Evolutionary conservation across 495 filamentous ascomycete genomes (phyloP), one percentile per base, ranked within the genome.

Genomic region (Amniculicola lignicola): DNA sequence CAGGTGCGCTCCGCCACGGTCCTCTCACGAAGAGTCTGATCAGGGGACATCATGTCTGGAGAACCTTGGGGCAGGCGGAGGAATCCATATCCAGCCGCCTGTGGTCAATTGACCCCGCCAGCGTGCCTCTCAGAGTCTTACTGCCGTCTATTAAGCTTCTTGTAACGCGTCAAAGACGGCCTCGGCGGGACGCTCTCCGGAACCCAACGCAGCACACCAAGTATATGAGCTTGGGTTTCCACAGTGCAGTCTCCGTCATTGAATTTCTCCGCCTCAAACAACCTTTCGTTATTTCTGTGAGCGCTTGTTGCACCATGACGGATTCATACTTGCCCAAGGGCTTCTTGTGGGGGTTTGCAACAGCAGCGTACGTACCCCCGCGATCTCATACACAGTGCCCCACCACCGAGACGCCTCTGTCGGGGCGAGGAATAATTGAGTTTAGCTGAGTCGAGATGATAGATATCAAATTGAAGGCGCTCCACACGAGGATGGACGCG

Each of bases 291-390:
- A 40, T 54, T 18, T 47, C 40, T 22, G 16, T 9, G 37, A 6
- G 7, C 19, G 44, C 35, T 33, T 42, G 19, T 5, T 19, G 10
- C 53, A 33, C 24, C 59, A 63, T 68, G 68, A 25, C 67, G 7
- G 37, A 64, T n/a, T 59, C 62, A 9, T 38, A 53, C 24, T 75
- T 90, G 51, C 84, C 83, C 37, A 78, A 81, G 44, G 86, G 88
- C 67, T 90, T 90, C 67, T 67, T 87, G 54, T 90, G 88, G 87
- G 87, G 86, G 48, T 92, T 87, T 69, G 86, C 87, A 59, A 92
- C 87, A 33, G 86, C 86, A 57, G 78, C 81, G 84, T 87, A 66
- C 70, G 76, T 77, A 54, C 37, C 29, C 51, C 36, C 36, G 45
- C 39, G 36, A 22, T 57, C 45, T 53, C 48, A 21, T 25, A 57